A percentile compares a stretch with the other conserved stretches of the same genome.
Evolutionary conservation across 305 asterid genomes (phyloP).

Genomic region (Petunia hybrid): DNA sequence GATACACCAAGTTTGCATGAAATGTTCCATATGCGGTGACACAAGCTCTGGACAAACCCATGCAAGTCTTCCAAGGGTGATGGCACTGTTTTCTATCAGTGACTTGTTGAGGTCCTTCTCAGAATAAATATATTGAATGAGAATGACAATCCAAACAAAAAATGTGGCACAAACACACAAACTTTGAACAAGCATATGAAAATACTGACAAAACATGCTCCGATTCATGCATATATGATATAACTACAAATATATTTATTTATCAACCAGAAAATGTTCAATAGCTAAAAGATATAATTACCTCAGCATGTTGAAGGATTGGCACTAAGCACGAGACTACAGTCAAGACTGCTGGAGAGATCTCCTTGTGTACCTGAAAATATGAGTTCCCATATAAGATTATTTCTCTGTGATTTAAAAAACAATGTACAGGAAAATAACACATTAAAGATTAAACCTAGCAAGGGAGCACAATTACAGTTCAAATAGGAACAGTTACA

Average conservation of each 20-base stretch:
- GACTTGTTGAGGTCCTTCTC: constrained; percentile 88
- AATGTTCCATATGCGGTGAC: constrained; percentile 98
- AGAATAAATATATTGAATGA: constrained; percentile 40
- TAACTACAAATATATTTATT: not conserved
- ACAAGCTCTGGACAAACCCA: constrained; percentile 99
- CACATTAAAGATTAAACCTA: too few relatives aligned
- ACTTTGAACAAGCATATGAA: not conserved
- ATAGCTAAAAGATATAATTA: constrained; percentile 41
- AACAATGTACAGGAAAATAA: too few relatives aligned
- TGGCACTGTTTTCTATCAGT: constrained; percentile 92
- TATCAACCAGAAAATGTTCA: not conserved
- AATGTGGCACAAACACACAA: not conserved
- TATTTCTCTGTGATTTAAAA: too few relatives aligned
- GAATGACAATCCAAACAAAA: constrained; percentile 27
- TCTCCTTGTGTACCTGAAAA: constrained; percentile 85
- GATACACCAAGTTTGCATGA: constrained; percentile 97
- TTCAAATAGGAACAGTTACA: not conserved
- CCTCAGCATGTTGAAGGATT: constrained; percentile 95
- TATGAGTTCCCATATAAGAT: not conserved
- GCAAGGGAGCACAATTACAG: not conserved
- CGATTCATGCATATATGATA: not conserved
- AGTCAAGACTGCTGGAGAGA: constrained; percentile 79
- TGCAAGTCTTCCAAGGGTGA: constrained; percentile 95
- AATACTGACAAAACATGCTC: too few relatives aligned
- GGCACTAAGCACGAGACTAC: constrained; percentile 87